phyloP scores from a whole-genome alignment of 306 rosid genomes.

The Dicorynia guianensis region DNA sequence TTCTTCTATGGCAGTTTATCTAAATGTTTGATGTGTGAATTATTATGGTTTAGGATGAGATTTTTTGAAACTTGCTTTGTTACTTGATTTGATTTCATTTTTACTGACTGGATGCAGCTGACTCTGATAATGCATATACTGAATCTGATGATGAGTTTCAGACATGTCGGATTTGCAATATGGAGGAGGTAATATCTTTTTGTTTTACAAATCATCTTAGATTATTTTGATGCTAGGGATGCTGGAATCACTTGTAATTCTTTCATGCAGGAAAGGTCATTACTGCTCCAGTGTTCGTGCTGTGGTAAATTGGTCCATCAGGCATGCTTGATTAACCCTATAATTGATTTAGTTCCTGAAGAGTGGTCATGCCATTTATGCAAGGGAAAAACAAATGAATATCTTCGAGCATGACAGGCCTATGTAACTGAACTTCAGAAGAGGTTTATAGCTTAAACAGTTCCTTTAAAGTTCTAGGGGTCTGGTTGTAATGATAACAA shows the following conservation, averaged over 20 bases:
- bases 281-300: slow-evolving; percentile 87
- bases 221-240: slow-evolving; percentile 41
- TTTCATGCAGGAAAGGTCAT: slow-evolving; percentile 78
- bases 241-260: slow-evolving; percentile 34
- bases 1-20: background rate
- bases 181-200: slow-evolving; percentile 70
- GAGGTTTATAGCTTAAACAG: slow-evolving; percentile 56
- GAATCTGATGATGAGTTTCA: slow-evolving; percentile 99
- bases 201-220: background rate
- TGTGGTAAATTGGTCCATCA: slow-evolving; percentile 89
- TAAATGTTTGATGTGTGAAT: slow-evolving; percentile 27
- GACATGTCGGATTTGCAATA: slow-evolving; percentile 87
- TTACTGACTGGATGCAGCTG: slow-evolving; percentile 72
- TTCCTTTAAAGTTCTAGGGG: slow-evolving; percentile 36
- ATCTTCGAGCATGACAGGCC: slow-evolving; percentile 75
- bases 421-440: slow-evolving; percentile 74
- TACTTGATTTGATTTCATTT: slow-evolving; percentile 36
- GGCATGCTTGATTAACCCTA: slow-evolving; percentile 84
- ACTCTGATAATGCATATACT: slow-evolving; percentile 79
- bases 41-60: slow-evolving; percentile 15
- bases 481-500: slow-evolving; percentile 20
- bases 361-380: slow-evolving; percentile 96
- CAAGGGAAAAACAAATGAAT: slow-evolving; percentile 90
- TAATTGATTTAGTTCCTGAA: slow-evolving; percentile 70
- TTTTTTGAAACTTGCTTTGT: slow-evolving; percentile 20